phyloP scores from a whole-genome alignment of 1,284 basidiomycete genomes.

The Trametes sp. region DNA sequence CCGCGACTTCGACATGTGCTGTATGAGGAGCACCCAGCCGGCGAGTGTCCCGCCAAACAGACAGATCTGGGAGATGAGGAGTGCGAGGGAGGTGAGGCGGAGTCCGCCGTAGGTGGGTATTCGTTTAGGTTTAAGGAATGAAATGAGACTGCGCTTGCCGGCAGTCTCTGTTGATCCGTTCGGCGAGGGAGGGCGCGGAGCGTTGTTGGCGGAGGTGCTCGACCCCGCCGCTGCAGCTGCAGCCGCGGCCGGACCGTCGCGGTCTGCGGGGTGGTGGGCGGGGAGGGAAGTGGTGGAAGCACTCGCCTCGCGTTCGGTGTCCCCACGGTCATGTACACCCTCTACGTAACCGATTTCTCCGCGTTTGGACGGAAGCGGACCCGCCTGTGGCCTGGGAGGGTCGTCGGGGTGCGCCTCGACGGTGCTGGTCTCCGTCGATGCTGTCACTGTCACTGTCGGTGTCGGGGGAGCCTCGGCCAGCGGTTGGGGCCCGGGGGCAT shows the following conservation, averaged over 20 bases:
- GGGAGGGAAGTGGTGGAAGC: slow-evolving; percentile 38
- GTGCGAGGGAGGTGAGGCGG: slow-evolving; percentile 52
- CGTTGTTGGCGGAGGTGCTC: slow-evolving; percentile 18
- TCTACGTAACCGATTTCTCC: slow-evolving; percentile 72
- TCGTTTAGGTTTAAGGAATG: slow-evolving; percentile 51
- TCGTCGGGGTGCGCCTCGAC: slow-evolving; percentile 15
- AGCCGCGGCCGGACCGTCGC: slow-evolving; percentile 40
- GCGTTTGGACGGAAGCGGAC: slow-evolving; percentile 65
- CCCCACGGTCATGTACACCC: slow-evolving; percentile 44
- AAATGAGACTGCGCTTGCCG: slow-evolving; percentile 46
- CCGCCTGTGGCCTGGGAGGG: slow-evolving; percentile 55
- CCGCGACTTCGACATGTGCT: slow-evolving; percentile 30
- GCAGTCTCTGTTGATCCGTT: slow-evolving; percentile 34
- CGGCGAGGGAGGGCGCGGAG: slow-evolving; percentile 30
- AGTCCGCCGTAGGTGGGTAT: slow-evolving; percentile 54
- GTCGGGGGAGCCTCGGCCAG: slow-evolving; percentile 28
- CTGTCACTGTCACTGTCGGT: slow-evolving; percentile 32
- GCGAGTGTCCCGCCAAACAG: slow-evolving; percentile 58
- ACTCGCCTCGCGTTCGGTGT: slow-evolving; percentile 24
- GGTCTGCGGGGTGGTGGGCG: slow-evolving; percentile 66
- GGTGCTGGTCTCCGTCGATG: slow-evolving; percentile 1
- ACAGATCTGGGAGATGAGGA: slow-evolving; percentile 52
- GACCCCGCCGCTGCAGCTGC: slow-evolving; percentile 22
- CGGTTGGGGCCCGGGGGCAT: slow-evolving; percentile 27
- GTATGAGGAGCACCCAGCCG: slow-evolving; percentile 60